These are phyloP conservation scores for Apiospora kogelbergensis DNA, from an alignment of 2,329 filamentous ascomycete genomes.

Conservation along the genomic window DNA sequence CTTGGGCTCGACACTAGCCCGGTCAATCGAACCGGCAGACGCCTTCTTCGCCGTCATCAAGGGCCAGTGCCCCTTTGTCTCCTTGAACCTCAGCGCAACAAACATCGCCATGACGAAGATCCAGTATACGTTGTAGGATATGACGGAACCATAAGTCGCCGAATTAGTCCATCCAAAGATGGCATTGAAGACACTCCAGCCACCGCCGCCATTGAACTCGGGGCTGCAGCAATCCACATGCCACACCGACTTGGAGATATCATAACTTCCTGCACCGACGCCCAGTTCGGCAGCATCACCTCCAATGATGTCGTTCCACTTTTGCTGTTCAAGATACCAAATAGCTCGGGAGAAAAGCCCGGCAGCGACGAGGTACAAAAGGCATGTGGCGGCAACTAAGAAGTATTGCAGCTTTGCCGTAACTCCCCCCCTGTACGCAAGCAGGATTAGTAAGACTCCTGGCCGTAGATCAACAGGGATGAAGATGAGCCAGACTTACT, in stretches of 20 bases:
- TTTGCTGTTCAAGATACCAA: slow-evolving; percentile 70
- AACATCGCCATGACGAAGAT: slow-evolving; percentile 67
- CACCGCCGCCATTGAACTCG: slow-evolving; percentile 67
- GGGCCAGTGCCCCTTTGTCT: slow-evolving; percentile 54
- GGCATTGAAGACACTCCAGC: slow-evolving; percentile 87
- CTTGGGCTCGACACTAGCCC: neutral
- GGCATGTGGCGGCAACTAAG: slow-evolving; percentile 77
- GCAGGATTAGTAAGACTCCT: neutral
- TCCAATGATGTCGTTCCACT: slow-evolving; percentile 66
- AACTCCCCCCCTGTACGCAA: slow-evolving; percentile 52
- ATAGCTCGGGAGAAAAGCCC: slow-evolving; percentile 77
- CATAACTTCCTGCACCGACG: slow-evolving; percentile 71
- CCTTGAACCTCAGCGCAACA: slow-evolving; percentile 63
- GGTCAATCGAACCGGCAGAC: neutral
- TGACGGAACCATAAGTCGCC: slow-evolving; percentile 82
- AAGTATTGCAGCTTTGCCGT: slow-evolving; percentile 71
- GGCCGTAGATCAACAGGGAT: neutral
- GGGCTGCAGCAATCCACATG: slow-evolving; percentile 85
- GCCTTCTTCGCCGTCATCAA: slow-evolving; percentile 30
- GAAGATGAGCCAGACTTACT: slow-evolving; percentile 50
- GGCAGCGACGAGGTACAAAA: slow-evolving; percentile 81
- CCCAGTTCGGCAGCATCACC: slow-evolving; percentile 53
- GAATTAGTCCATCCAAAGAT: slow-evolving; percentile 87
- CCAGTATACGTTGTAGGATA: slow-evolving; percentile 90
- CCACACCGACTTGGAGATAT: slow-evolving; percentile 77